Percentiles rank a stretch among this genome's conserved stretches.
Conservation (phyloP, 2,329 filamentous ascomycete genomes). For the Cladosporium sp. region DNA sequence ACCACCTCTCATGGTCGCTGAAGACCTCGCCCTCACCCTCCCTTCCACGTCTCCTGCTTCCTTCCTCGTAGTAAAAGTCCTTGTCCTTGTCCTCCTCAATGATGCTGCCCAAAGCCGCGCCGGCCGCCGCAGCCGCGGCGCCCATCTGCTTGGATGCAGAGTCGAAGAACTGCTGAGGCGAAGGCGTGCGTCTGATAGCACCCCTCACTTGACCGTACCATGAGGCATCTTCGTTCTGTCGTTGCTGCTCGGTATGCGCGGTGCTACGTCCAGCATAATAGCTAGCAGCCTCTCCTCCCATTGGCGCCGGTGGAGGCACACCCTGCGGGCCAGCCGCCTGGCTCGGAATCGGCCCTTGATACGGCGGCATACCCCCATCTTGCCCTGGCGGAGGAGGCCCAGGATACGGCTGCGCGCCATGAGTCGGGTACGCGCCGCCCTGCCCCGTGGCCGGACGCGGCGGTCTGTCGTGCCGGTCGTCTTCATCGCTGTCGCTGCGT, state of each 20-base stretch:
- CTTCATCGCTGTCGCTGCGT: constrained; percentile 71
- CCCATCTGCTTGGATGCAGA: constrained; percentile 77
- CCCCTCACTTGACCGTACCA: constrained; percentile 66
- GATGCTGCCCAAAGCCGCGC: constrained; percentile 78
- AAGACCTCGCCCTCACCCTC: constrained; percentile 36
- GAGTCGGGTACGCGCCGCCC: constrained; percentile 18
- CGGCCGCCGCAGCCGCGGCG: constrained; percentile 79
- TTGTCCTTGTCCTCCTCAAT: constrained; percentile 71
- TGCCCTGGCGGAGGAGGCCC: constrained; percentile 19
- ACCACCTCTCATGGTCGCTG: constrained; percentile 83
- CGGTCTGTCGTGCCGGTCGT: constrained; percentile 48
- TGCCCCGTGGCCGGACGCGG: constrained; percentile 30
- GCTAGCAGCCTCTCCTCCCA: constrained; percentile 33
- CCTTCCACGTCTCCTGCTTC: constrained; percentile 22
- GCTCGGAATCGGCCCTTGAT: constrained; percentile 25
- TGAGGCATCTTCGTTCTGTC: constrained; percentile 23
- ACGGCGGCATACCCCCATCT: constrained; percentile 23
- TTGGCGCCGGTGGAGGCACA: constrained; percentile 28
- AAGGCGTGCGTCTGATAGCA: constrained; percentile 77
- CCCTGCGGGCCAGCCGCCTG: constrained; percentile 30
- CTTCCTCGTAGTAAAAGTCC: constrained; percentile 57
- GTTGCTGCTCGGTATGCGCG: constrained; percentile 18
- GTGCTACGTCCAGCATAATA: constrained; percentile 27
- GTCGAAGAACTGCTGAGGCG: constrained; percentile 85
- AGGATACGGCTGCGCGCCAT: constrained; percentile 30